Percentiles rank a stretch among this genome's conserved stretches.
These are phyloP conservation scores for Angophora floribunda DNA, from an alignment of 345 rosid species.

Conservation along the genomic window DNA sequence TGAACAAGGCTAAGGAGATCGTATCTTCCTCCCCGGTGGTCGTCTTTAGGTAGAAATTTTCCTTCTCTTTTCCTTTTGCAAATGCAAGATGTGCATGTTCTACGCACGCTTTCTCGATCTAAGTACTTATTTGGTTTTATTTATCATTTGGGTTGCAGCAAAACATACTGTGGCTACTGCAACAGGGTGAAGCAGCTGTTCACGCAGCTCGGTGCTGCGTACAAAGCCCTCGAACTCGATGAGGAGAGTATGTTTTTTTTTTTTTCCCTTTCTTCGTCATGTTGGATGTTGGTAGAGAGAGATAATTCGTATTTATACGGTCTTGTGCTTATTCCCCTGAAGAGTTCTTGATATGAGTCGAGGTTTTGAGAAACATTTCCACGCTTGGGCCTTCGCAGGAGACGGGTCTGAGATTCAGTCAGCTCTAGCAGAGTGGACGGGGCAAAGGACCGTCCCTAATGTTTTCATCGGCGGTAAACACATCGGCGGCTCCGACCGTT, in stretches of 20 bases:
- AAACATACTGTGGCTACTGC: slow-evolving; percentile 18
- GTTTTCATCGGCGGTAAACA: slow-evolving; percentile 25
- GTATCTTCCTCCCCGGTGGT: slow-evolving; percentile 51
- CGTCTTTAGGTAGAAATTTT: slow-evolving; percentile 41
- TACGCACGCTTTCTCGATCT: not conserved
- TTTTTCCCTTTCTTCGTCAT: no score
- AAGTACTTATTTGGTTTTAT: not conserved
- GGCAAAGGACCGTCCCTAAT: slow-evolving; percentile 27
- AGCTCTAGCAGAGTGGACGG: slow-evolving; percentile 23
- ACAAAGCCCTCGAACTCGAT: slow-evolving; percentile 19
- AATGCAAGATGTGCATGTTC: not conserved
- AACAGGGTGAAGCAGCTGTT: slow-evolving; percentile 24
- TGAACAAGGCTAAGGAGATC: slow-evolving; percentile 45
- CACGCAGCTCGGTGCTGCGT: slow-evolving; percentile 12
- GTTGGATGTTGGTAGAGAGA: not conserved
- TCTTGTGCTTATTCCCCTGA: not conserved
- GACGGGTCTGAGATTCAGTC: slow-evolving; percentile 24
- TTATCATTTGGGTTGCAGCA: slow-evolving; percentile 6
- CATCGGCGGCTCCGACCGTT: slow-evolving; percentile 28
- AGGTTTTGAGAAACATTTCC: not conserved
- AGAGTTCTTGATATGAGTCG: not conserved
- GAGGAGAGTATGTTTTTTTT: slow-evolving; percentile 8
- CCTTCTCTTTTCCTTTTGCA: not conserved
- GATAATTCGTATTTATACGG: not conserved
- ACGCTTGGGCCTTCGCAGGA: slow-evolving; percentile 1